Evolutionary conservation across 306 rosid species (phyloP).

Genomic region (Citrullus colocynthis): DNA sequence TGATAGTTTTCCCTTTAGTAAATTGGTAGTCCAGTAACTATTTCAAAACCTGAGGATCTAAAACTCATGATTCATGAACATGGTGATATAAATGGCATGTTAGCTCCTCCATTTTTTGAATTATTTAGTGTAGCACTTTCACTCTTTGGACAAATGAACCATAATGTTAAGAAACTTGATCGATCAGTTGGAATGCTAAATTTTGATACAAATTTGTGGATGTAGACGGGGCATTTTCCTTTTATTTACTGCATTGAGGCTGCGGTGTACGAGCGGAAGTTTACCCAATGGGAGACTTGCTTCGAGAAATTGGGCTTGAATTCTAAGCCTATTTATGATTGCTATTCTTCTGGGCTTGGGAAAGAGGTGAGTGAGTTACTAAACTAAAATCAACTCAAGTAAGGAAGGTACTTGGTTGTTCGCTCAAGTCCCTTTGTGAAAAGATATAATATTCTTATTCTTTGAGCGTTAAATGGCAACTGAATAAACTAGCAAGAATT

Average conservation of each 20-base stretch:
- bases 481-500: not conserved
- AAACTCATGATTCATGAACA: not conserved
- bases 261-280: slow-evolving; percentile 19
- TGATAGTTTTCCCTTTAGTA: not conserved
- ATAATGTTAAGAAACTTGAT: not conserved
- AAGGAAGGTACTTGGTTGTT: not conserved
- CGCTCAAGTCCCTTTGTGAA: not conserved
- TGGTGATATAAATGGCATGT: not conserved
- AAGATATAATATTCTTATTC: not conserved
- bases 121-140: not conserved
- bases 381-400: not conserved
- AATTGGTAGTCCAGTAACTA: not conserved
- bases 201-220: not conserved
- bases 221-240: slow-evolving; percentile 67
- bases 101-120: not conserved
- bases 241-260: slow-evolving; percentile 65
- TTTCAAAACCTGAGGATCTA: not conserved
- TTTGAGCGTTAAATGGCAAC: not conserved
- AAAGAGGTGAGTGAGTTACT: slow-evolving; percentile 55
- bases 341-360: slow-evolving; percentile 52
- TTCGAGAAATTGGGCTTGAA: slow-evolving; percentile 51
- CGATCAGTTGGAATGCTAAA: not conserved
- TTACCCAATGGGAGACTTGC: slow-evolving; percentile 54
- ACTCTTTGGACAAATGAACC: not conserved
- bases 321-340: slow-evolving; percentile 38